These are phyloP conservation scores for Pleurotus ostreatus DNA, from an alignment of 768 basidiomycete genomes.

Conservation along the genomic window DNA sequence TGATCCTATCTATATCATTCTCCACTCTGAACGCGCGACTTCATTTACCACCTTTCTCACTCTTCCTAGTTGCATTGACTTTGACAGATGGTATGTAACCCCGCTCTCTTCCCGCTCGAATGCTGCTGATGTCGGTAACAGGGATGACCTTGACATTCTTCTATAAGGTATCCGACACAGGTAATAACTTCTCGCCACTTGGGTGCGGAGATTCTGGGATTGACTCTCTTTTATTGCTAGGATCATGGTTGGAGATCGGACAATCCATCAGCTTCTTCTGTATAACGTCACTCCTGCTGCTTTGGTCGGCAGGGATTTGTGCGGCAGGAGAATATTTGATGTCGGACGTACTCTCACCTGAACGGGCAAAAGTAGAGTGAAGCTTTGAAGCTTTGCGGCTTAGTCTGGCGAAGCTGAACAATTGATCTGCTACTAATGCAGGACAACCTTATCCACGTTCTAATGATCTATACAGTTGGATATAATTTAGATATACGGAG, in stretches of 20 bases:
- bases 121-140: conserved; percentile 18
- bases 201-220: conserved; percentile 8
- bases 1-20: conserved; percentile 68
- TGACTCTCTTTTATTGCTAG: conserved; percentile 23
- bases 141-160: conserved; percentile 86
- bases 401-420: not conserved
- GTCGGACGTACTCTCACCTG: conserved; percentile 26
- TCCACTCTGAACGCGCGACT: conserved; percentile 66
- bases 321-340: conserved; percentile 70
- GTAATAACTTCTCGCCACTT: conserved; percentile 23
- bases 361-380: conserved; percentile 1
- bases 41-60: conserved; percentile 71
- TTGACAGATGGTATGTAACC: conserved; percentile 56
- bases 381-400: not conserved
- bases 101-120: too few relatives aligned
- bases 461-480: not conserved
- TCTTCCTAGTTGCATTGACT: conserved; percentile 73
- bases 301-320: conserved; percentile 79
- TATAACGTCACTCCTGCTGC: conserved; percentile 71
- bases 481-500: conserved; percentile 42
- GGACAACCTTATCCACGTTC: not conserved
- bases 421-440: too few relatives aligned
- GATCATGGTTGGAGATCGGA: conserved; percentile 88
- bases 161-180: conserved; percentile 77
- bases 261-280: conserved; percentile 87